These are phyloP conservation scores for Tuber calosporum DNA, from an alignment of 495 filamentous ascomycete species.

Conservation along the genomic window DNA sequence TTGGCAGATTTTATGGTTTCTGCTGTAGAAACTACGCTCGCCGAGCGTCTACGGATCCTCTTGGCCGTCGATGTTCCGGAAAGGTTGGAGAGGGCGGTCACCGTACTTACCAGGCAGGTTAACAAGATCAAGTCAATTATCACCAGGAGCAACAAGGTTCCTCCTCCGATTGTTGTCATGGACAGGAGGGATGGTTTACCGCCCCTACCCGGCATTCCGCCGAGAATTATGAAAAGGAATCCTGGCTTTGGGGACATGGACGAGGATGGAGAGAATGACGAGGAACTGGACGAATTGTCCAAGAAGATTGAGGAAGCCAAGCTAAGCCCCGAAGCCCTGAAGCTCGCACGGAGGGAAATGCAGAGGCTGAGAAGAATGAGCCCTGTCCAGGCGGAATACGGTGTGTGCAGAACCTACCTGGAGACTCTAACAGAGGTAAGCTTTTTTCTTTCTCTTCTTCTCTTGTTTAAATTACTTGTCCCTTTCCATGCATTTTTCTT, in stretches of 20 bases:
- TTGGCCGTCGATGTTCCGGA: constrained; percentile 66
- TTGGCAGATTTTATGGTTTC: constrained; percentile 97
- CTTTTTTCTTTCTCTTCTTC: constrained; percentile 1
- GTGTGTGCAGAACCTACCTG: constrained; percentile 86
- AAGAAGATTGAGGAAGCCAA: constrained; percentile 76
- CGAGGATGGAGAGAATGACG: constrained; percentile 67
- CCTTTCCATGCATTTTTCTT: not conserved
- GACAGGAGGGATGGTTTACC: constrained; percentile 35
- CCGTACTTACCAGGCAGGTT: constrained; percentile 71
- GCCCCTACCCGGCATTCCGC: constrained; percentile 36
- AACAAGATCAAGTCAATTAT: constrained; percentile 63
- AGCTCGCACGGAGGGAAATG: constrained; percentile 81
- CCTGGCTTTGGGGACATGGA: constrained; percentile 49
- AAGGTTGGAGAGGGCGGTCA: constrained; percentile 70
- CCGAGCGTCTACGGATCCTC: constrained; percentile 82
- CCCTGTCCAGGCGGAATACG: constrained; percentile 88
- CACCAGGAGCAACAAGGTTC: constrained; percentile 42
- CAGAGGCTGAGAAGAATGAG: constrained; percentile 90
- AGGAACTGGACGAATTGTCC: constrained; percentile 86
- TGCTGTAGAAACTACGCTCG: constrained; percentile 71
- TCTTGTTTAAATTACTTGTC: not conserved
- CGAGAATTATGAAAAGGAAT: constrained; percentile 43
- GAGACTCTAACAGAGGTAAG: constrained; percentile 74
- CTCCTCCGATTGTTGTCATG: constrained; percentile 31
- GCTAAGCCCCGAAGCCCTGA: constrained; percentile 57